Base-by-base conservation (phyloP, 768 basidiomycete species). In the Boletus tylopilopsis region DNA sequence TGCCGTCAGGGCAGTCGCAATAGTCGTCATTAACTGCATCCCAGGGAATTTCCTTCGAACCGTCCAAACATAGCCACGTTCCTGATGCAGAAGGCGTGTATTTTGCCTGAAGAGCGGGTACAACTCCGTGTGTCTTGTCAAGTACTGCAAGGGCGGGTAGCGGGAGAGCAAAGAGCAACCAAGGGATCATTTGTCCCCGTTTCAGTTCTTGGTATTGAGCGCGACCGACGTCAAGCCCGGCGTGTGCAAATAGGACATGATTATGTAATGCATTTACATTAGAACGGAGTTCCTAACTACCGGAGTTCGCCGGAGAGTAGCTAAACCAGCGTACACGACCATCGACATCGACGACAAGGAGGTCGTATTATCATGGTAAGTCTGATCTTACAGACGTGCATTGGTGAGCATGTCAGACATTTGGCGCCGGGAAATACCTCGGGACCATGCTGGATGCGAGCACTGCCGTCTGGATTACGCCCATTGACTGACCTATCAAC, bases 1-100 rank as follows among this genome's bases (percentile, higher is more conserved):
- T 93, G n/a, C 93, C 93, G 62, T 96, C 94, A 25, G 76, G 75
- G 63, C 94, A 97, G 71, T 97, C 94, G 63, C 94, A 97, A 60
- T 84, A 92, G 68, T 97, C 93, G 63, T 97, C 91, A 66, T 97
- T 96, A 22, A 96, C 84, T 18, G 87, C 82, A 29, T 72, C 69
- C 84, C 85, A 92, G 2, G 84, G 71, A 55, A 97, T 90, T 53
- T 80, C 76, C 61, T 84, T 85, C 0, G 82, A 84, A 19, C 85
- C 87, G 59, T 94, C 86, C 51, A 95, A 70, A 70, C 93, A 96
- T 54, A 71, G 77, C 88, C 92, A 95, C 15, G 68, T 73, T 49
- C 75, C 78, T 21, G 76, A 73, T 6, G 72, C 67, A 19, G 54
- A 42, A 12, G 85, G 76, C 4, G 67, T 67, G 61, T 90, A 90